Conservation (phyloP, 129 eudicot species). For the Flaveria trinervia region DNA sequence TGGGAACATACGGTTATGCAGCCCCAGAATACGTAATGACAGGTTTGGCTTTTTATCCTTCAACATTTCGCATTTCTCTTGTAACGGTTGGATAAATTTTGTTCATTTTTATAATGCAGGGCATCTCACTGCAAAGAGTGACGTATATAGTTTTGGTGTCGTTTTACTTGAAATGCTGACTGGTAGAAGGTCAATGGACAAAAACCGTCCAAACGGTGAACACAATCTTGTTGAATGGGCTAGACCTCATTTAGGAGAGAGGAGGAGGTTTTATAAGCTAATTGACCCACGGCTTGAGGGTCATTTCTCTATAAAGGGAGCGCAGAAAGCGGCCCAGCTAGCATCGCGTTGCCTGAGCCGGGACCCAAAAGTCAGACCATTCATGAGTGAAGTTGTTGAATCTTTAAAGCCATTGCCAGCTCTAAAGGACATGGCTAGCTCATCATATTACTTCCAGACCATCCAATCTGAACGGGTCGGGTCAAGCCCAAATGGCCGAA, state of each 20-base stretch:
- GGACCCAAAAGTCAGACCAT: constrained; percentile 41
- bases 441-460: constrained; percentile 55
- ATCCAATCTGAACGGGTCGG: constrained; percentile 56
- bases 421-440: constrained; percentile 67
- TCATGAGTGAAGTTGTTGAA: constrained; percentile 47
- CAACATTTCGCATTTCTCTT: not conserved
- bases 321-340: constrained; percentile 42
- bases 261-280: constrained; percentile 40
- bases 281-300: constrained; percentile 50
- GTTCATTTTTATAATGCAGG: constrained; percentile 29
- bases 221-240: constrained; percentile 60
- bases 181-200: constrained; percentile 65
- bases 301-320: constrained; percentile 45
- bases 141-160: constrained; percentile 68
- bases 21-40: constrained; percentile 99
- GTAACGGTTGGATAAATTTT: not conserved
- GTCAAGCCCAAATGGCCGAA: constrained; percentile 57
- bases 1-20: constrained; percentile 99
- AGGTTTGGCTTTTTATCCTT: constrained; percentile 43
- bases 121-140: constrained; percentile 63
- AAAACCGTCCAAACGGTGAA: constrained; percentile 62
- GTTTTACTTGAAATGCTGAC: constrained; percentile 62
- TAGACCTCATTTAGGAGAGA: constrained; percentile 56
- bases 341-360: constrained; percentile 45
- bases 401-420: constrained; percentile 49